Base-by-base conservation (phyloP, 2,329 filamentous ascomycete genomes). In the Aspergillus persii region DNA sequence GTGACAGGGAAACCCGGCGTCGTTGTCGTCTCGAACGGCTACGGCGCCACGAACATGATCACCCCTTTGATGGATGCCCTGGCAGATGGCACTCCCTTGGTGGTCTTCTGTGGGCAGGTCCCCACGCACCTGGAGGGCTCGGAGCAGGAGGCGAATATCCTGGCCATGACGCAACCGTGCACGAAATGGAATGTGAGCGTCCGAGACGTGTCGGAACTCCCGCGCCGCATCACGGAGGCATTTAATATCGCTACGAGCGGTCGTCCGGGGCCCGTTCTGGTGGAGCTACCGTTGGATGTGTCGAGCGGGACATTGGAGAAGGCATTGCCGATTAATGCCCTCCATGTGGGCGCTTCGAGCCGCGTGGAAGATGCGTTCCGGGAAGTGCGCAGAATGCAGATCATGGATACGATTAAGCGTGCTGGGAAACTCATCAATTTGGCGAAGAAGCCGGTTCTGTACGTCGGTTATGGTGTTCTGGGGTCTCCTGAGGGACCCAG, bases 131-230 rank as follows among this genome's bases (percentile, higher is more conserved):
- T 94, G 93, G 54, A 94, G 88, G 58, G 92, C 74, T 92, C 92
- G 54, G 97, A 97, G 82, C 94, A 98, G 75, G 93, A 97, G 78
- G 92, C 91, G 49, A 93, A 98, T 71, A 87, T 95, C 39, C 81
- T 96, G 58, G 92, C 92, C 62, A 96, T 98, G 72, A 94, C 91
- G 27, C 85, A 91, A 69, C 86, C 92, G 8, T 96, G 92, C 83
- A 96, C 92, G 65, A 97, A 97, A 80, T 98, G 94, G 94, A 97
- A 96, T 70, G 90, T 95, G 60, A 94, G 96, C 90, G 91, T 96
- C 46, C 95, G 93, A 83, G 92, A 88, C 75, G 86, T 96, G 50
- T 90, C 90, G 36, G 93, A 98, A 77, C 82, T 97, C 50, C 93
- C 94, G 23, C 85, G 89, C 68, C 84, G 91, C 63, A 96, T 97